Evolutionary conservation across 2,329 filamentous ascomycete species (phyloP).

Genomic region (Nemania sp.): DNA sequence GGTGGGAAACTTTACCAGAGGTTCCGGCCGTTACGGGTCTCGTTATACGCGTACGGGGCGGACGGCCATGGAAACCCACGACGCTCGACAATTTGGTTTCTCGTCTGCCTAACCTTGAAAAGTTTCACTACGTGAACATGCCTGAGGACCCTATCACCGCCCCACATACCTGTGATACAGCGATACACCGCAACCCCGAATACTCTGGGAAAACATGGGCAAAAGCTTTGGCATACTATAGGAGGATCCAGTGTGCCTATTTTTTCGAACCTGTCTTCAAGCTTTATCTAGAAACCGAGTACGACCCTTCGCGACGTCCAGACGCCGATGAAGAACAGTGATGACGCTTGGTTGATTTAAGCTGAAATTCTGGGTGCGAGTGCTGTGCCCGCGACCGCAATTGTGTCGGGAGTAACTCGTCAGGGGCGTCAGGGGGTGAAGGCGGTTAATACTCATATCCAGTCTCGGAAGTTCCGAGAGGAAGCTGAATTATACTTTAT

Average conservation of each 20-base stretch:
- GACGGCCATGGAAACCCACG: slow-evolving; percentile 1
- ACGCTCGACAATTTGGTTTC: slow-evolving; percentile 4
- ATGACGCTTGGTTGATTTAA: too few relatives aligned
- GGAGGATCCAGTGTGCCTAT: neutral
- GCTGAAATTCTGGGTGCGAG: too few relatives aligned
- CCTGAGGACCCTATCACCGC: slow-evolving; percentile 2
- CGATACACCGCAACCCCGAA: slow-evolving; percentile 1
- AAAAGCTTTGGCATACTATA: slow-evolving; percentile 5
- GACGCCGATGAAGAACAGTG: neutral
- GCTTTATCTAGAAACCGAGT: neutral
- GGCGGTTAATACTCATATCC: too few relatives aligned
- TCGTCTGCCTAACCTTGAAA: slow-evolving; percentile 2
- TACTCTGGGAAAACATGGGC: slow-evolving; percentile 1
- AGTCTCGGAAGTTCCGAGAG: too few relatives aligned
- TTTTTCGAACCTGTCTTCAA: neutral
- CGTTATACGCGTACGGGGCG: neutral
- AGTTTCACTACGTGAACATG: slow-evolving; percentile 2
- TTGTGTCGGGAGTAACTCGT: too few relatives aligned
- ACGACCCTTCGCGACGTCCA: slow-evolving; percentile 8
- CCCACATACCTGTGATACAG: too few relatives aligned
- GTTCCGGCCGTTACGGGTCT: slow-evolving; percentile 4
- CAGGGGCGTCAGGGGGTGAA: too few relatives aligned
- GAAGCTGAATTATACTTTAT: too few relatives aligned
- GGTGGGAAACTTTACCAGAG: slow-evolving; percentile 9
- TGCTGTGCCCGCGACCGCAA: too few relatives aligned